A percentile compares a stretch with the other conserved stretches of the same genome.
phyloP scores from a whole-genome alignment of 176 grass and related monocot genomes.

The Oryza australiensis region DNA sequence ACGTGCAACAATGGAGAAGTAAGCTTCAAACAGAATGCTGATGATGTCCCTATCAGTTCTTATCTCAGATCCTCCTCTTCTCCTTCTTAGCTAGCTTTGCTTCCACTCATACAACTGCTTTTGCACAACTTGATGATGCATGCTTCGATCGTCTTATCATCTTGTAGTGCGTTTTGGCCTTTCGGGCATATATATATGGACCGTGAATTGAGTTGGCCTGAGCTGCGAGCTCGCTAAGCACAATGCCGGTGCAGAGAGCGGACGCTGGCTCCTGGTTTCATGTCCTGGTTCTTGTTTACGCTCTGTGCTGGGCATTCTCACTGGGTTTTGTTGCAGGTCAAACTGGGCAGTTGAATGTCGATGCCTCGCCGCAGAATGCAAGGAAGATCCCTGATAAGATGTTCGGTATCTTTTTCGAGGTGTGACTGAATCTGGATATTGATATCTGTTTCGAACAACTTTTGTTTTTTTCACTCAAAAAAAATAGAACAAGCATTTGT shows the following conservation, averaged over 20 bases:
- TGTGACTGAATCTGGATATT: constrained; percentile 25
- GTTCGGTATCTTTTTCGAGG: constrained; percentile 97
- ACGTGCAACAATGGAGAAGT: constrained; percentile 34
- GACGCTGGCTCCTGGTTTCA: neutral
- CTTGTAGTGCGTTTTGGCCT: neutral
- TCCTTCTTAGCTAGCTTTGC: constrained; percentile 35
- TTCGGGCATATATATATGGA: constrained; percentile 28
- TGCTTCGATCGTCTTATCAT: constrained; percentile 3
- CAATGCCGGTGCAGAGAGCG: constrained; percentile 33
- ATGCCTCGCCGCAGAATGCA: constrained; percentile 58
- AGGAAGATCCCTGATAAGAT: constrained; percentile 82
- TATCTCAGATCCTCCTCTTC: constrained; percentile 6
- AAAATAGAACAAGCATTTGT: neutral
- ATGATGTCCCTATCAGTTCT: constrained; percentile 29
- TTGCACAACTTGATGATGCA: constrained; percentile 10
- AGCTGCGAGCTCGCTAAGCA: neutral
- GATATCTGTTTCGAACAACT: neutral
- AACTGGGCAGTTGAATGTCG: constrained; percentile 52
- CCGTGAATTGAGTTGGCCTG: constrained; percentile 1
- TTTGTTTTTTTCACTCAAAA: too few species aligned
- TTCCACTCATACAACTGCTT: constrained; percentile 49
- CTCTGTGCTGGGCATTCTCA: constrained; percentile 31
- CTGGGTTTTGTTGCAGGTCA: constrained; percentile 24
- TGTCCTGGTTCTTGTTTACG: neutral
- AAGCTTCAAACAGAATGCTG: constrained; percentile 51